Evolutionary conservation across 2,329 filamentous ascomycete species (phyloP).

Genomic region (Zarea fungicola): DNA sequence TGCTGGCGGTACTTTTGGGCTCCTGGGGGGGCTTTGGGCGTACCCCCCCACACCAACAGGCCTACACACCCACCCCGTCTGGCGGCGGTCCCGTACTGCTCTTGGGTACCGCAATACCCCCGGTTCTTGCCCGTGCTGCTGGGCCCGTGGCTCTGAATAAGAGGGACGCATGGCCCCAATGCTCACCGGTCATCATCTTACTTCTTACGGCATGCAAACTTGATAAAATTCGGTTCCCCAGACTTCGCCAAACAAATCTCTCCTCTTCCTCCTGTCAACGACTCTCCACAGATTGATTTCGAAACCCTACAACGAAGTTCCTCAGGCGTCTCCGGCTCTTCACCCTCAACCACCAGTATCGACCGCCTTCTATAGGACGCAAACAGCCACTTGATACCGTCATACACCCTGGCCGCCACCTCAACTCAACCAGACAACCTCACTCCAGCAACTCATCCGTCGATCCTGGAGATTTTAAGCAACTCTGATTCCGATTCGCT

Average conservation of each 20-base stretch:
- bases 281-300: neutral
- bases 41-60: neutral
- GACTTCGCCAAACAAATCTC: conserved; percentile 14
- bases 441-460: neutral
- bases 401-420: neutral
- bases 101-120: conserved; percentile 10
- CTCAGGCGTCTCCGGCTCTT: no score
- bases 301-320: no score
- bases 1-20: no score
- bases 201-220: conserved; percentile 18
- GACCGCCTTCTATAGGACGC: neutral
- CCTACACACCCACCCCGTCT: conserved; percentile 8
- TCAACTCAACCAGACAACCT: neutral
- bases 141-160: conserved; percentile 11
- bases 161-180: conserved; percentile 16
- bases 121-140: conserved; percentile 10
- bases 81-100: conserved; percentile 8
- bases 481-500: neutral
- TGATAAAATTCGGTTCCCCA: conserved; percentile 22
- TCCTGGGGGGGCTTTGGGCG: neutral
- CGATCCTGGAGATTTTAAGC: neutral
- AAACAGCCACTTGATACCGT: no score
- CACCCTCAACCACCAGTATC: neutral
- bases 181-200: conserved; percentile 25
- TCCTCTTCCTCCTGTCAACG: conserved; percentile 18